Evolutionary conservation across 805 yeast genomes (phyloP).

Genomic region (Cyberlindnera nakhonratchasimensis): DNA sequence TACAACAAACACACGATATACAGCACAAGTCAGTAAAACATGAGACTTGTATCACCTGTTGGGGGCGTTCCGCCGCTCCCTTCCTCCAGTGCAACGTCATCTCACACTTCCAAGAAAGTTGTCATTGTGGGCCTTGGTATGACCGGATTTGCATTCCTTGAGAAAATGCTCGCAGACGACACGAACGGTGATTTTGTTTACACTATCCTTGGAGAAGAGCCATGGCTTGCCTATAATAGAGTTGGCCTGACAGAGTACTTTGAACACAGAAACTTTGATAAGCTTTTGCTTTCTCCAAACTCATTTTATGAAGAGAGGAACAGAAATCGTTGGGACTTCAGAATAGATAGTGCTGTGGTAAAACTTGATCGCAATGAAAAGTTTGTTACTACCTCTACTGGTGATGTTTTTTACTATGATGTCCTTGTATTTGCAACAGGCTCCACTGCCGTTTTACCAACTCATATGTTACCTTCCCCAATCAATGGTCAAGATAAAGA

Average conservation of each 20-base stretch:
- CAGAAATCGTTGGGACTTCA: constrained; percentile 26
- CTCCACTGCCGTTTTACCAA: constrained; percentile 31
- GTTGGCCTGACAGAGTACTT: constrained; percentile 35
- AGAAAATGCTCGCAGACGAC: constrained; percentile 33
- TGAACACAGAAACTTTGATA: constrained; percentile 27
- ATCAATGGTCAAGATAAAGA: constrained; percentile 8
- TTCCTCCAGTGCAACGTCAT: neutral
- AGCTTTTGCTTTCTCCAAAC: constrained; percentile 28
- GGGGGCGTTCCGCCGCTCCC: constrained; percentile 27
- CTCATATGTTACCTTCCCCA: constrained; percentile 24
- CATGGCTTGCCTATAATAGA: constrained; percentile 35
- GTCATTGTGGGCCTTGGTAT: constrained; percentile 37
- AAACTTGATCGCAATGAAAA: constrained; percentile 18
- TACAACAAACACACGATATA: neutral
- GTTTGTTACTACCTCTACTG: constrained; percentile 18
- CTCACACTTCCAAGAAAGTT: constrained; percentile 17
- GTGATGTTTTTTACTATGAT: constrained; percentile 25
- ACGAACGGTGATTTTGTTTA: constrained; percentile 27
- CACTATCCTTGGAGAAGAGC: constrained; percentile 35
- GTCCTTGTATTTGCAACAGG: constrained; percentile 33
- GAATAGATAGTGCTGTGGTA: constrained; percentile 24
- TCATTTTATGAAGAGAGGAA: constrained; percentile 27
- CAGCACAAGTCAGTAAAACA: neutral
- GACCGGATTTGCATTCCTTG: constrained; percentile 35
- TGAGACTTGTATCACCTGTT: constrained; percentile 2